phyloP scores from a whole-genome alignment of 805 yeast genomes.

The Candida golubevii region DNA sequence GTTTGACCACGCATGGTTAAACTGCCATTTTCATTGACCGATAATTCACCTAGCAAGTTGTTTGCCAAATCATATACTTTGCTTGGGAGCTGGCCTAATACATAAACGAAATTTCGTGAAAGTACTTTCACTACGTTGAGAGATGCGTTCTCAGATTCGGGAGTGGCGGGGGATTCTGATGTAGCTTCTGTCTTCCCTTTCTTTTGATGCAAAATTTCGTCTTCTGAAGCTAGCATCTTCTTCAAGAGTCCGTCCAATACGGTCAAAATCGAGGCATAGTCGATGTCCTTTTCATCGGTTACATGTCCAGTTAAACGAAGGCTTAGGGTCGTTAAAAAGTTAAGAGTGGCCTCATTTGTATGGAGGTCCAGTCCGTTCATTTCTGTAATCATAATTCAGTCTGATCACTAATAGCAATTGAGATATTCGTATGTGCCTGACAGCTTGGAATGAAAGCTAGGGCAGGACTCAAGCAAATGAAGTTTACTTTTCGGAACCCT shows the following conservation, averaged over 20 bases:
- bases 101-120: constrained; percentile 25
- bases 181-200: neutral
- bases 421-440: too few relatives aligned
- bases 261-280: constrained; percentile 15
- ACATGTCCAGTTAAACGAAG: constrained; percentile 12
- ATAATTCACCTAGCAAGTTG: constrained; percentile 26
- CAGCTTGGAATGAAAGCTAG: too few relatives aligned
- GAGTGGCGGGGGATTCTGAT: neutral
- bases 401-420: neutral
- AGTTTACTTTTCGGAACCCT: too few relatives aligned
- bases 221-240: constrained; percentile 2
- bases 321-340: constrained; percentile 21
- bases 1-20: constrained; percentile 19
- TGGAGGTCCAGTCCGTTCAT: constrained; percentile 3
- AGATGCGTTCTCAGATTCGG: neutral
- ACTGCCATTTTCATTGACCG: constrained; percentile 15
- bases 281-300: constrained; percentile 7
- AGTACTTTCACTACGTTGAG: constrained; percentile 25
- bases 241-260: constrained; percentile 27
- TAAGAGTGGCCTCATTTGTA: constrained; percentile 18
- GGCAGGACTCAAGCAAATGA: too few relatives aligned
- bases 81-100: constrained; percentile 28
- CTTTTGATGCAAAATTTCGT: neutral
- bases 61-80: constrained; percentile 38
- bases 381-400: neutral